A percentile compares a stretch with the other conserved stretches of the same genome.
phyloP scores from a whole-genome alignment of 306 rosid genomes.

The Quillaja saponaria region DNA sequence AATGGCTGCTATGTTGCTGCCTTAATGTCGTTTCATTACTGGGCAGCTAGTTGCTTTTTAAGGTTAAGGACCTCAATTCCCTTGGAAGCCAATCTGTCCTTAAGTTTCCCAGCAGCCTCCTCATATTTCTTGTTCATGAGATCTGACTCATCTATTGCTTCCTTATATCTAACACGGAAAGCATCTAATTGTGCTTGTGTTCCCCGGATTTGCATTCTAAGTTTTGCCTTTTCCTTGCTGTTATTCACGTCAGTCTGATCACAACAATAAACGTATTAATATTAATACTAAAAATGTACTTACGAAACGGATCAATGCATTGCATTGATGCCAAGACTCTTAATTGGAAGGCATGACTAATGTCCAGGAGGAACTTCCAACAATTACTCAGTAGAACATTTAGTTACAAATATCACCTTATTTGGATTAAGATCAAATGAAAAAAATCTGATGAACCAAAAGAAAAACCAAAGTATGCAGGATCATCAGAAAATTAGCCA shows the following conservation, averaged over 20 bases:
- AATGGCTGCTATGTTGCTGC: no score
- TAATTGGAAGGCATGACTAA: no score
- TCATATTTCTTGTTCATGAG: slow-evolving; percentile 47
- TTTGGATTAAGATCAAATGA: no score
- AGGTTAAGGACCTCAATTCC: slow-evolving; percentile 64
- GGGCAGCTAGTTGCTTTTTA: slow-evolving; percentile 58
- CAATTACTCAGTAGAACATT: no score
- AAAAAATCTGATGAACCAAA: no score
- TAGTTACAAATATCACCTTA: no score
- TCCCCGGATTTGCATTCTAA: slow-evolving; percentile 67
- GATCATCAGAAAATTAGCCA: no score
- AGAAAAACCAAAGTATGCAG: no score
- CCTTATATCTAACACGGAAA: slow-evolving; percentile 52
- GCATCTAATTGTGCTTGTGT: slow-evolving; percentile 71
- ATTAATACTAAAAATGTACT: no score
- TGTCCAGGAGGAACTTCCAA: no score
- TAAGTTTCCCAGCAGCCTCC: slow-evolving; percentile 58
- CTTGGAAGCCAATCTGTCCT: slow-evolving; percentile 59
- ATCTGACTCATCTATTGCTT: slow-evolving; percentile 47
- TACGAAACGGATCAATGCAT: not conserved
- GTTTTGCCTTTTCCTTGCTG: slow-evolving; percentile 49
- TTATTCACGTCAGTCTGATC: slow-evolving; percentile 53
- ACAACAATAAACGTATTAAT: not conserved
- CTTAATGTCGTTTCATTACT: no score
- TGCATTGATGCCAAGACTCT: not conserved